Percentiles rank a stretch among this genome's conserved stretches.
Evolutionary conservation across 441 rosid species (phyloP).

Genomic region (Populus hybrid): DNA sequence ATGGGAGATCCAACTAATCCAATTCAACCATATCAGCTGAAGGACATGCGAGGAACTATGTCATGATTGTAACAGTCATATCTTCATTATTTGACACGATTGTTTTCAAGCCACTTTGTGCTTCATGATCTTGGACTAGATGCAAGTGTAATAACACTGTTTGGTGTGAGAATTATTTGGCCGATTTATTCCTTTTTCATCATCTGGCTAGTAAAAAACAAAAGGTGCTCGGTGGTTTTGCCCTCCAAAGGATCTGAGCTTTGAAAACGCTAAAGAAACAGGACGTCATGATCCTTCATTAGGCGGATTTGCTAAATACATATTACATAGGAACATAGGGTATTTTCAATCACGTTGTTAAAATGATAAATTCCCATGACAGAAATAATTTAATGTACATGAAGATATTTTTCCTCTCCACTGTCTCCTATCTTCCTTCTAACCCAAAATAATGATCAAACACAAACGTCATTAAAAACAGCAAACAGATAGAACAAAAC

Average conservation of each 20-base stretch:
- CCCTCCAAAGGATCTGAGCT: not conserved
- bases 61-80: not conserved
- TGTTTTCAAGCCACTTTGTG: not conserved
- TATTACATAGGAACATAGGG: no score
- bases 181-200: not conserved
- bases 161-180: not conserved
- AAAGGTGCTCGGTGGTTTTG: not conserved
- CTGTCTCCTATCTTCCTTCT: no score
- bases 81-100: not conserved
- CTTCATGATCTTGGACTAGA: not conserved
- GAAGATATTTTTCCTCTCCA: no score
- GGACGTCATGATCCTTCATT: not conserved
- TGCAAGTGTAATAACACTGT: not conserved
- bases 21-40: no score
- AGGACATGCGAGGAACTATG: not conserved
- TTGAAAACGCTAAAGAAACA: not conserved
- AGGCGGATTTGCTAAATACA: no score
- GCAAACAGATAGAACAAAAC: no score
- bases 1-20: not conserved
- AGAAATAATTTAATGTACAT: no score
- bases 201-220: not conserved
- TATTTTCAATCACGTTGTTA: no score
- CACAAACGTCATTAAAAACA: no score
- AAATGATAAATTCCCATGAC: no score
- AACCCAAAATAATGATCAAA: no score